These are phyloP conservation scores for Epithele typhae DNA, from an alignment of 768 basidiomycete genomes.

Conservation along the genomic window DNA sequence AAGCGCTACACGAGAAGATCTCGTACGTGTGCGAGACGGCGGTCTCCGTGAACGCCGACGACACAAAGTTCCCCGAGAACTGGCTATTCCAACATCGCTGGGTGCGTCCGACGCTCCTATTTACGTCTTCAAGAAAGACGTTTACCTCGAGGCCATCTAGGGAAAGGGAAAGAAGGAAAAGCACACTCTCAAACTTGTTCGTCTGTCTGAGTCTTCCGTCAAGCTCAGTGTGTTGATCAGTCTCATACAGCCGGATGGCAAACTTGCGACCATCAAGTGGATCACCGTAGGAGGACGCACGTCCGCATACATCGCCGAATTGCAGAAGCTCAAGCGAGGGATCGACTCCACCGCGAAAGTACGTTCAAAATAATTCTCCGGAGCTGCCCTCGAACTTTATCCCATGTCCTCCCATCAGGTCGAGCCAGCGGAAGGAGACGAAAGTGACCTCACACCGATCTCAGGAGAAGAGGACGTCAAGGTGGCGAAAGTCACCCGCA, in stretches of 20 bases:
- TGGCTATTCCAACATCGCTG: slow-evolving; percentile 71
- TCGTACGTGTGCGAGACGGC: slow-evolving; percentile 54
- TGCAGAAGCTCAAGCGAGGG: slow-evolving; percentile 39
- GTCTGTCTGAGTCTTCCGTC: not conserved
- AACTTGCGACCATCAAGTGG: slow-evolving; percentile 70
- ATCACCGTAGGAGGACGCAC: slow-evolving; percentile 74
- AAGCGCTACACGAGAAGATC: slow-evolving; percentile 48
- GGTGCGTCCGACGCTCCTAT: no score
- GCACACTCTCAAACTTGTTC: slow-evolving; percentile 44
- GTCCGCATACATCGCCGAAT: slow-evolving; percentile 63
- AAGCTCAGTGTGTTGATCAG: not conserved
- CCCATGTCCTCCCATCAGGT: not conserved
- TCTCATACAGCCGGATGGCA: slow-evolving; percentile 54
- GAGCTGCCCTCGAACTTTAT: not conserved
- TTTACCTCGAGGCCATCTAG: no score
- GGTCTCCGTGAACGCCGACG: slow-evolving; percentile 68
- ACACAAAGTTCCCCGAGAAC: slow-evolving; percentile 56
- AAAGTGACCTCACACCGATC: slow-evolving; percentile 24
- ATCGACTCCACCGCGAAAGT: not conserved
- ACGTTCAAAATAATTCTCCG: not conserved
- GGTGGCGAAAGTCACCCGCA: slow-evolving; percentile 12
- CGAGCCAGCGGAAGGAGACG: slow-evolving; percentile 3
- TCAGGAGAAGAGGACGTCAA: slow-evolving; percentile 19
- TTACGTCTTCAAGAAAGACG: no score
- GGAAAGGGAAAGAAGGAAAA: slow-evolving; percentile 55